Evolutionary conservation across 2,329 filamentous ascomycete genomes (phyloP).

Genomic region (Fusarium piperis): DNA sequence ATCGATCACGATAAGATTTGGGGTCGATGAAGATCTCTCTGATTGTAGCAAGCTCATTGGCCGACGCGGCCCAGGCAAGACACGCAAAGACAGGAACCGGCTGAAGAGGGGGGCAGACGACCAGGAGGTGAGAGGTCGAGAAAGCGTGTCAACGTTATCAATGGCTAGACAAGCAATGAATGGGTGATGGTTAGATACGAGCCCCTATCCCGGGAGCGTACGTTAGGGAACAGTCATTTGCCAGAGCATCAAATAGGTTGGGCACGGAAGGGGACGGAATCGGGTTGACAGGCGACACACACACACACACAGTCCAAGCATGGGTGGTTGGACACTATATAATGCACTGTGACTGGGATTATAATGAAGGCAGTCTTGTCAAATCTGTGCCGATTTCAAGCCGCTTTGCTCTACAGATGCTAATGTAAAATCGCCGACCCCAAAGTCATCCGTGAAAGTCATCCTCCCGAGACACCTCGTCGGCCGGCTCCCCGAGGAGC

Average conservation of each 20-base stretch:
- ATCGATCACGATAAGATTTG: constrained; percentile 52
- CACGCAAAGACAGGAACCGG: constrained; percentile 27
- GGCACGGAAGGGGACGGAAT: background rate
- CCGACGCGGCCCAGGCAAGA: constrained; percentile 46
- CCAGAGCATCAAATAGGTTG: background rate
- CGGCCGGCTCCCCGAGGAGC: background rate
- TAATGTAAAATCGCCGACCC: constrained; percentile 47
- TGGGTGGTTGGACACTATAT: constrained; percentile 60
- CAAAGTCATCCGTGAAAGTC: constrained; percentile 43
- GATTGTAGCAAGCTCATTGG: constrained; percentile 54
- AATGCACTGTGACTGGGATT: constrained; percentile 45
- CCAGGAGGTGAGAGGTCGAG: constrained; percentile 17
- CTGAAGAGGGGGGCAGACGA: background rate
- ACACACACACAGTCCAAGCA: constrained; percentile 47
- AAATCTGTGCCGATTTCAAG: constrained; percentile 61
- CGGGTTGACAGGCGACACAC: background rate
- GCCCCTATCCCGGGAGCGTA: background rate
- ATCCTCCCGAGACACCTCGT: constrained; percentile 44
- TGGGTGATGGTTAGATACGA: background rate
- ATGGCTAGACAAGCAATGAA: background rate
- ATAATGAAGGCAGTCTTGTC: constrained; percentile 62
- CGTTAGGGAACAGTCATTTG: background rate
- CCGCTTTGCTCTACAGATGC: constrained; percentile 56
- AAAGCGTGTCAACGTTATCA: background rate
- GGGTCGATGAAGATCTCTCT: constrained; percentile 48